Conservation (phyloP, 2,329 filamentous ascomycete species). For the Trichoderma polysporum region DNA sequence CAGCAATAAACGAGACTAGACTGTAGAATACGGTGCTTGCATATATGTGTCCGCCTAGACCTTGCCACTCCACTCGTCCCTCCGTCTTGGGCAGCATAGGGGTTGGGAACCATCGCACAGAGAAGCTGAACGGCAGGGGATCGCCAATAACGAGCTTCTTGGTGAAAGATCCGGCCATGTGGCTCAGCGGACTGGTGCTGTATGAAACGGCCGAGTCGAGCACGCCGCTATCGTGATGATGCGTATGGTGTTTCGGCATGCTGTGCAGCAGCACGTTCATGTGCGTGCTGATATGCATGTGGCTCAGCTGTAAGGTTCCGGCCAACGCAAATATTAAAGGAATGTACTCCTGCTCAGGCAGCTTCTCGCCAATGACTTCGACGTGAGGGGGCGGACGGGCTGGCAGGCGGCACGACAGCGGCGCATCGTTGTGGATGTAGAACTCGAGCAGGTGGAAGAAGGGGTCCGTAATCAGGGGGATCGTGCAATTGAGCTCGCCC, state of each 20-base stretch:
- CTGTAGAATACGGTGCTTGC: conserved; percentile 64
- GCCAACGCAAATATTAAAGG: conserved; percentile 86
- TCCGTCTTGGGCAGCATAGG: conserved; percentile 68
- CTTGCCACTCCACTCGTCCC: conserved; percentile 63
- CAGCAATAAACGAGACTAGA: conserved; percentile 58
- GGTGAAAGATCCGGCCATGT: conserved; percentile 52
- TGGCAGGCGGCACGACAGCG: conserved; percentile 85
- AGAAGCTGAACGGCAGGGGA: conserved; percentile 73
- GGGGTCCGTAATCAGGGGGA: conserved; percentile 71
- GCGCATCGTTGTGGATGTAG: conserved; percentile 96
- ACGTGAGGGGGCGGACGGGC: conserved; percentile 64
- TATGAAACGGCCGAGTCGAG: conserved; percentile 88
- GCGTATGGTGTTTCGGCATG: conserved; percentile 60
- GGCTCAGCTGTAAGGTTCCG: conserved; percentile 82
- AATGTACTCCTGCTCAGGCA: conserved; percentile 62
- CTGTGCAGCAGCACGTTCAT: conserved; percentile 85
- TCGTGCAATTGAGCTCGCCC: conserved; percentile 79
- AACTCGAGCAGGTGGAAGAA: conserved; percentile 93
- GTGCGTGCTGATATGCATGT: conserved; percentile 86
- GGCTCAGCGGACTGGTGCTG: conserved; percentile 69
- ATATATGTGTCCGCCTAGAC: conserved; percentile 63
- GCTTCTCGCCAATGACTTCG: conserved; percentile 53
- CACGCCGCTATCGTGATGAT: conserved; percentile 69
- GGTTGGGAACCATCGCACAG: conserved; percentile 82
- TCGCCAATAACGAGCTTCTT: conserved; percentile 84